These are phyloP conservation scores for Brassica rapa DNA, from an alignment of 345 rosid species.

Conservation along the genomic window DNA sequence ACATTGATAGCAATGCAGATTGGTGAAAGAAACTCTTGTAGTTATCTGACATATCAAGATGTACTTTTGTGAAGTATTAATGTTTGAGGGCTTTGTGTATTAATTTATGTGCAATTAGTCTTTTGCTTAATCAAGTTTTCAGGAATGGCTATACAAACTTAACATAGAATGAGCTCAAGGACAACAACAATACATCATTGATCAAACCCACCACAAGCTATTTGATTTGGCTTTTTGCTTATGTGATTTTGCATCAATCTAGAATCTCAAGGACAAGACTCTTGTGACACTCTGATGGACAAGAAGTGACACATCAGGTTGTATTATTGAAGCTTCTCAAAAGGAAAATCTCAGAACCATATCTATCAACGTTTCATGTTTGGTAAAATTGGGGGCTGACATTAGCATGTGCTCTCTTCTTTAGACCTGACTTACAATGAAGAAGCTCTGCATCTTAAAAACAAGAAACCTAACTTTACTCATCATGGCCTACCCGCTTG, in stretches of 20 bases:
- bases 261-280: slow-evolving; percentile 38
- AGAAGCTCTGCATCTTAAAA: slow-evolving; percentile 18
- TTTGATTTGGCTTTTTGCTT: slow-evolving; percentile 42
- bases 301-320: slow-evolving; percentile 36
- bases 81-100: slow-evolving; percentile 16
- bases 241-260: slow-evolving; percentile 41
- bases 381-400: slow-evolving; percentile 42
- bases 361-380: slow-evolving; percentile 33
- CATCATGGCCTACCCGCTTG: slow-evolving; percentile 35
- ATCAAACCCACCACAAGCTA: slow-evolving; percentile 30
- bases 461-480: slow-evolving; percentile 18
- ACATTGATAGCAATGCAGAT: slow-evolving; percentile 36
- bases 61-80: slow-evolving; percentile 43
- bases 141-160: slow-evolving; percentile 4
- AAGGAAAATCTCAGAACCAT: slow-evolving; percentile 33
- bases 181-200: slow-evolving; percentile 2
- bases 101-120: slow-evolving; percentile 2
- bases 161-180: background rate
- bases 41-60: slow-evolving; percentile 35
- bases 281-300: slow-evolving; percentile 29
- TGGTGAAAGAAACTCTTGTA: slow-evolving; percentile 23
- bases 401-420: slow-evolving; percentile 40
- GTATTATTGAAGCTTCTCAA: slow-evolving; percentile 32
- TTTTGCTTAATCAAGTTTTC: slow-evolving; percentile 16
- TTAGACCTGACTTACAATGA: slow-evolving; percentile 28